These are phyloP conservation scores for Quercus parvula DNA, from an alignment of 306 rosid species.

Conservation along the genomic window DNA sequence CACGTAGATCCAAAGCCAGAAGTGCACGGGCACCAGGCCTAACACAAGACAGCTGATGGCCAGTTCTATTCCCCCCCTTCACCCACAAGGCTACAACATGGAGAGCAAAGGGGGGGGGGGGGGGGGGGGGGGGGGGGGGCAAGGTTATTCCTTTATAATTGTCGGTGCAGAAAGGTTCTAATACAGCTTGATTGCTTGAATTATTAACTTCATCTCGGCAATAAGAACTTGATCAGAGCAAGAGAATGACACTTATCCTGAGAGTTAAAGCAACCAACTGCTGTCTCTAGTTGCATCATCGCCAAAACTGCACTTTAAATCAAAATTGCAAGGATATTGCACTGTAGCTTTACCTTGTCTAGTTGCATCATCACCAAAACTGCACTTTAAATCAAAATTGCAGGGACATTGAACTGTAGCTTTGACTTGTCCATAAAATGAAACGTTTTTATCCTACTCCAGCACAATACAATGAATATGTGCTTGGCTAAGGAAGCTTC, in stretches of 20 bases:
- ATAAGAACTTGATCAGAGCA: background rate
- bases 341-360: background rate
- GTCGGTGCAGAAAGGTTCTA: too few species aligned
- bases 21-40: background rate
- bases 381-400: background rate
- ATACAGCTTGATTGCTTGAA: background rate
- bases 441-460: background rate
- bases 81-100: background rate
- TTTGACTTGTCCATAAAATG: background rate
- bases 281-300: too few species aligned
- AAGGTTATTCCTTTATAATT: too few species aligned
- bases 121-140: too few species aligned
- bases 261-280: too few species aligned
- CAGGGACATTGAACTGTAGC: background rate
- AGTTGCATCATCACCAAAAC: too few species aligned
- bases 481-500: background rate
- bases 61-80: background rate
- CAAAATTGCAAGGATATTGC: background rate
- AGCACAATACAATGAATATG: background rate
- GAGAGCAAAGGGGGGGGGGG: too few species aligned
- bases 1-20: background rate
- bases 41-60: background rate
- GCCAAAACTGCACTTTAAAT: too few species aligned
- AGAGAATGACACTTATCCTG: background rate
- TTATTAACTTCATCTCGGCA: background rate